These are phyloP conservation scores for Globisporangium okanoganense DNA, from an alignment of 352 stramenopile species.

Conservation along the genomic window DNA sequence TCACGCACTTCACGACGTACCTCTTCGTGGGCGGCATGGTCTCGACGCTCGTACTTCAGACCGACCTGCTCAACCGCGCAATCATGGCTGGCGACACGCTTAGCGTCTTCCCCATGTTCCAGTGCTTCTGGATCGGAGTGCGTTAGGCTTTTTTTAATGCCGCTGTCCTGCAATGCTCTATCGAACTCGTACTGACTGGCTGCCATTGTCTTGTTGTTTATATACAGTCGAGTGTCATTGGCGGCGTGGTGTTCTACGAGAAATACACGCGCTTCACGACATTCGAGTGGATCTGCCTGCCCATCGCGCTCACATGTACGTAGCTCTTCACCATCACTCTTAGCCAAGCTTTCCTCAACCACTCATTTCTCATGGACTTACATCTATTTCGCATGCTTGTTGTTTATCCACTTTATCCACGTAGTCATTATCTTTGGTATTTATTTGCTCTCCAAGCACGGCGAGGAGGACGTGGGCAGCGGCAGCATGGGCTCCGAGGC, in stretches of 20 bases:
- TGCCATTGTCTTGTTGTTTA: slow-evolving; percentile 7
- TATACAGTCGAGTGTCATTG: slow-evolving; percentile 72
- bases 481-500: slow-evolving; percentile 22
- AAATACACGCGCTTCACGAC: slow-evolving; percentile 77
- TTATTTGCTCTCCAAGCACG: slow-evolving; percentile 78
- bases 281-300: slow-evolving; percentile 83
- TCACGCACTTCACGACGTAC: slow-evolving; percentile 83
- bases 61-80: slow-evolving; percentile 75
- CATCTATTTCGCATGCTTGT: no score
- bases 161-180: no score
- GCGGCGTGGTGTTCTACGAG: slow-evolving; percentile 82
- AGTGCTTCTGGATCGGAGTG: slow-evolving; percentile 88
- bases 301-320: slow-evolving; percentile 69
- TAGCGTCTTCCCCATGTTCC: slow-evolving; percentile 85
- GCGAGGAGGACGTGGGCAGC: slow-evolving; percentile 38
- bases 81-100: slow-evolving; percentile 86
- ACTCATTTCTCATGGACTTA: no score
- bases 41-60: slow-evolving; percentile 78
- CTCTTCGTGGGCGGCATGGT: slow-evolving; percentile 82
- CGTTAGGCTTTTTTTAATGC: slow-evolving; percentile 21
- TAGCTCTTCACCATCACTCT: slow-evolving; percentile 5
- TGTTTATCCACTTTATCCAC: no score
- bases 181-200: slow-evolving; percentile 8
- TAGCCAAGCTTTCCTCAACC: no score
- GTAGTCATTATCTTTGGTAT: slow-evolving; percentile 83